Conservation (phyloP, 148 eudicot species). For the Polygonum maritimum region DNA sequence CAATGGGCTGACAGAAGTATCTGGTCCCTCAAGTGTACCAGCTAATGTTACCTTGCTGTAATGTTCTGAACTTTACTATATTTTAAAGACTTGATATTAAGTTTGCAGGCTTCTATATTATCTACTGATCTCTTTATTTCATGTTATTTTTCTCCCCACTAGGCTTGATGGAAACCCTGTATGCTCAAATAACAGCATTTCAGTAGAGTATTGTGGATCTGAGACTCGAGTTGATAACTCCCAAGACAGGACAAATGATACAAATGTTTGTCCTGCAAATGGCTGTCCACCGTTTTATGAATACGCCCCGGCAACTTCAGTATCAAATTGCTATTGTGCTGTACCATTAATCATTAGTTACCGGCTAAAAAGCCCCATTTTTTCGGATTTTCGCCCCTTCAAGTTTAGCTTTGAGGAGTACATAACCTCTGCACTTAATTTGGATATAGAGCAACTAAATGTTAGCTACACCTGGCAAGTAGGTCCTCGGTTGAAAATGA, state of each 20-base stretch:
- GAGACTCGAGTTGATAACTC: slow-evolving; percentile 28
- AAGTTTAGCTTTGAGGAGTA: slow-evolving; percentile 36
- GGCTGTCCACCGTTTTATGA: slow-evolving; percentile 55
- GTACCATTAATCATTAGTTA: slow-evolving; percentile 66
- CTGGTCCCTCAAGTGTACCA: slow-evolving; percentile 51
- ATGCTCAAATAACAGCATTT: slow-evolving; percentile 27
- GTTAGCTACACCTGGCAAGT: slow-evolving; percentile 73
- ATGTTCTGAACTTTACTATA: slow-evolving; percentile 3
- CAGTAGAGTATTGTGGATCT: not conserved
- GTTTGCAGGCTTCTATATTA: not conserved
- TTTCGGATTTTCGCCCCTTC: slow-evolving; percentile 63
- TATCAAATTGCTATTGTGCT: slow-evolving; percentile 59
- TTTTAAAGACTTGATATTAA: not conserved
- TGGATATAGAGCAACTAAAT: slow-evolving; percentile 44
- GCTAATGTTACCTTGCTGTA: slow-evolving; percentile 62
- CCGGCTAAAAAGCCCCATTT: slow-evolving; percentile 83
- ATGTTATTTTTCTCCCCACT: slow-evolving; percentile 2
- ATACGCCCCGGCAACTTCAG: slow-evolving; percentile 50
- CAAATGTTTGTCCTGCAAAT: slow-evolving; percentile 30
- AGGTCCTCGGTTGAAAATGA: slow-evolving; percentile 85
- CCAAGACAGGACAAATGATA: slow-evolving; percentile 19
- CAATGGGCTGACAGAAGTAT: slow-evolving; percentile 47
- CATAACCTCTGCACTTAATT: slow-evolving; percentile 36
- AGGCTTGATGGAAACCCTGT: slow-evolving; percentile 79
- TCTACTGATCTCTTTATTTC: not conserved